A percentile compares a stretch with the other conserved stretches of the same genome.
Evolutionary conservation across 257 asterid species (phyloP).

Genomic region (Solanum tacnaense): DNA sequence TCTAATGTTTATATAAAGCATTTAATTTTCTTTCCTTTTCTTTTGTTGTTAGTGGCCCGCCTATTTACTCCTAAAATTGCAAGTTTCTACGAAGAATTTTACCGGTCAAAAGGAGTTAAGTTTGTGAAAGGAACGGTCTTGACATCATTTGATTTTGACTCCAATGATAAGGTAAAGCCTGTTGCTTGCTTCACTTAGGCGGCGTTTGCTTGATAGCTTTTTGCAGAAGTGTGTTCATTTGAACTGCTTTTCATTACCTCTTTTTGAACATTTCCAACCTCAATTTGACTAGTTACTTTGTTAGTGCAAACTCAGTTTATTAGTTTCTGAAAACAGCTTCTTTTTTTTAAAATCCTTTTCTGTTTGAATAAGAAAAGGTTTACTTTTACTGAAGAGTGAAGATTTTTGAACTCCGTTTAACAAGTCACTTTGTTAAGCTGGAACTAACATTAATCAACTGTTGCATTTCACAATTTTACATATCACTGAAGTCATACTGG

Average conservation of each 20-base stretch:
- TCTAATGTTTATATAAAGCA: not conserved
- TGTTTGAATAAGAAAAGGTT: not conserved
- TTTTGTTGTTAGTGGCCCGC: constrained; percentile 73
- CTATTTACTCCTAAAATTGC: constrained; percentile 82
- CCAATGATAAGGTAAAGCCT: constrained; percentile 63
- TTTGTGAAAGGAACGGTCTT: constrained; percentile 82
- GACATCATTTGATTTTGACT: constrained; percentile 74
- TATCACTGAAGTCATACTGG: not conserved
- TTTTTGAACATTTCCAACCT: not conserved
- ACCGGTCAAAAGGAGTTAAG: constrained; percentile 84
- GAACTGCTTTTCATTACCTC: not conserved
- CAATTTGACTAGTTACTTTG: not conserved
- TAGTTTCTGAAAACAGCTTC: not conserved
- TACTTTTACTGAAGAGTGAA: not conserved
- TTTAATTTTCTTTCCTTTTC: constrained; percentile 6
- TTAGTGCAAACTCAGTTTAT: not conserved
- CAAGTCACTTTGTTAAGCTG: not conserved
- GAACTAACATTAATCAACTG: not conserved
- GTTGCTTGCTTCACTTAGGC: not conserved
- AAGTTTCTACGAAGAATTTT: constrained; percentile 78
- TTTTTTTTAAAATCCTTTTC: not conserved
- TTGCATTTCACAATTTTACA: not conserved
- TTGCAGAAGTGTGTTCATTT: not conserved
- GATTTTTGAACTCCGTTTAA: not conserved
- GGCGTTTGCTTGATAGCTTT: not conserved